These are phyloP conservation scores for Suillus variegatus DNA, from an alignment of 768 basidiomycete species.

Conservation along the genomic window DNA sequence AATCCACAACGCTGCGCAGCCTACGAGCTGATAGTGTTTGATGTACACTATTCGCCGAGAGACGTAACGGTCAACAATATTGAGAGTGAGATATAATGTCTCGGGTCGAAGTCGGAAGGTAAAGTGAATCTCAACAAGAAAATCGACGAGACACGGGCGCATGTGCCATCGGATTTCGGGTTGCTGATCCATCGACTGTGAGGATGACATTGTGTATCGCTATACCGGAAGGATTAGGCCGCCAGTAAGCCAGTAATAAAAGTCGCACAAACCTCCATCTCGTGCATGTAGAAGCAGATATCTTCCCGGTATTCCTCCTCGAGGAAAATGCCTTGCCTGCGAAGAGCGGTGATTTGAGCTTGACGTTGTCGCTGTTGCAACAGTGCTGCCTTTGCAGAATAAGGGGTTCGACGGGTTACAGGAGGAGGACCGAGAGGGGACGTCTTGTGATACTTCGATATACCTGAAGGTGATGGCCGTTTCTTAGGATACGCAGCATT, in stretches of 20 bases:
- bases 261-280: constrained; percentile 86
- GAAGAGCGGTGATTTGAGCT: constrained; percentile 65
- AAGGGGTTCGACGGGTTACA: constrained; percentile 61
- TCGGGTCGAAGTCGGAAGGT: constrained; percentile 97
- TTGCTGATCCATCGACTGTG: constrained; percentile 97
- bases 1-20: constrained; percentile 98
- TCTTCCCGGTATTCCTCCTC: constrained; percentile 97
- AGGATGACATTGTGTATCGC: constrained; percentile 88
- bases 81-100: constrained; percentile 96
- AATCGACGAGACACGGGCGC: constrained; percentile 98
- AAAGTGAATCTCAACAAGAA: constrained; percentile 98
- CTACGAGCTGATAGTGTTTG: constrained; percentile 99
- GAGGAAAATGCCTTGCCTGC: constrained; percentile 73
- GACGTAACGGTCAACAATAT: constrained; percentile 98
- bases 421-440: constrained; percentile 49
- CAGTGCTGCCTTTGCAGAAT: constrained; percentile 60
- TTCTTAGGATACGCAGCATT: constrained; percentile 79
- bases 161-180: constrained; percentile 99
- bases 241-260: constrained; percentile 12
- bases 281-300: constrained; percentile 91
- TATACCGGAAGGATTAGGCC: constrained; percentile 28
- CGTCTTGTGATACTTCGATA: constrained; percentile 66
- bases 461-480: constrained; percentile 80
- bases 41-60: constrained; percentile 98
- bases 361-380: constrained; percentile 69